Base-by-base conservation (phyloP, 371 early-diverging fungal genomes). In the Syncephalis plumigaleata region DNA sequence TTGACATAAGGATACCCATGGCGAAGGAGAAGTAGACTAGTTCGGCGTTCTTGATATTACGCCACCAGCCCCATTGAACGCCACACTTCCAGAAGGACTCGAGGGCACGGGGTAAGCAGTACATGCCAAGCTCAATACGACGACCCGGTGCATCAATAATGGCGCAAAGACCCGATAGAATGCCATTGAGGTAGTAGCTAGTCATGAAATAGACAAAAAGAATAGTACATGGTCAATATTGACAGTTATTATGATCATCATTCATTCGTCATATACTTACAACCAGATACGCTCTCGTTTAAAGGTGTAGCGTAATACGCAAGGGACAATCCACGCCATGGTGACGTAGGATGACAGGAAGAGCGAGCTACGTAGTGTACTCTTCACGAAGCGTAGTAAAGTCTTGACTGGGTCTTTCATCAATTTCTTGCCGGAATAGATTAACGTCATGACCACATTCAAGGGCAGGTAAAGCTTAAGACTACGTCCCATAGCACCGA, bases 81-180 rank as follows among this genome's bases (percentile, higher is more conserved):
- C 23, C 27, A 26, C 21, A 27, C 18, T 74, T 74, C 84, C 83
- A 87, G 20, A 66, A 56, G 7, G 76, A 66, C 55, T 86, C 86
- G 40, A 87, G 51, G 0, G 85, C 86, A 43, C 90, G 69, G 42
- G 87, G 75, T 43, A 87, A 57, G 54, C 81, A 80, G 57, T 89
- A 89, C 57, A 89, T 63, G 21, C 75, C 86, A 45, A 89, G 64
- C 58, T 89, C 90, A 60, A 64, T 49, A n/a, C n/a, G n/a, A n/a
- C n/a, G n/a, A n/a, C n/a, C n/a, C n/a, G n/a, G n/a, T n/a, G n/a
- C n/a, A n/a, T n/a, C n/a, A n/a, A n/a, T n/a, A n/a, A n/a, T n/a
- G n/a, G n/a, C n/a, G n/a, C n/a, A n/a, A n/a, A 42, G 84, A 77
- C 23, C 90, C 77, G 1, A 81, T 75, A 9, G 73, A 75, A 8